These are phyloP conservation scores for Coniochaeta ligniaria DNA, from an alignment of 2,329 filamentous ascomycete species.

Conservation along the genomic window DNA sequence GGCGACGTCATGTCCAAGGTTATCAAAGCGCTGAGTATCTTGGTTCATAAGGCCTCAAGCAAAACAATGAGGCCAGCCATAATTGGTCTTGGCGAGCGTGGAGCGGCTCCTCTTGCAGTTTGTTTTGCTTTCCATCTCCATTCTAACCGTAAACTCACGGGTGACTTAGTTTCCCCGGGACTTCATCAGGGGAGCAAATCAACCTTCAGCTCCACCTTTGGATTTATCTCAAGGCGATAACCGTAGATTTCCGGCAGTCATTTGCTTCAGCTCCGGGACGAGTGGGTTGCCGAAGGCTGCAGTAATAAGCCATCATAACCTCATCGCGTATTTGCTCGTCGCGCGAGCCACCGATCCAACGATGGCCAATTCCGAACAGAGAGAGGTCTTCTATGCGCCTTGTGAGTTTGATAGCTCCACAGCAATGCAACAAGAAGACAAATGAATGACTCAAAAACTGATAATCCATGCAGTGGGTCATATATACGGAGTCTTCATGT, in stretches of 20 bases:
- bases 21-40: background rate
- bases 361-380: slow-evolving; percentile 17
- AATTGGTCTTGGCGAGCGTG: background rate
- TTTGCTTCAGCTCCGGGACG: slow-evolving; percentile 17
- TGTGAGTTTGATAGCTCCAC: background rate
- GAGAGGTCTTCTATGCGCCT: background rate
- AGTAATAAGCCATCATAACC: slow-evolving; percentile 19
- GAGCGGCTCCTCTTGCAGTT: background rate
- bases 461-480: background rate
- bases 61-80: background rate
- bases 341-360: slow-evolving; percentile 35
- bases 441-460: background rate
- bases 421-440: background rate
- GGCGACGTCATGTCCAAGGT: background rate
- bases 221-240: background rate
- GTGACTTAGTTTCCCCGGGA: background rate
- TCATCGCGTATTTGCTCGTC: slow-evolving; percentile 23
- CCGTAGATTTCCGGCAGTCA: slow-evolving; percentile 2
- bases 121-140: background rate
- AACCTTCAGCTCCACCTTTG: background rate
- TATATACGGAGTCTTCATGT: background rate
- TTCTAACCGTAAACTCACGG: background rate
- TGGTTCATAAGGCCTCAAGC: background rate
- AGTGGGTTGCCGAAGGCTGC: slow-evolving; percentile 19
- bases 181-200: background rate